Evolutionary conservation across 768 basidiomycete genomes (phyloP).

Genomic region (Trametes maxima): DNA sequence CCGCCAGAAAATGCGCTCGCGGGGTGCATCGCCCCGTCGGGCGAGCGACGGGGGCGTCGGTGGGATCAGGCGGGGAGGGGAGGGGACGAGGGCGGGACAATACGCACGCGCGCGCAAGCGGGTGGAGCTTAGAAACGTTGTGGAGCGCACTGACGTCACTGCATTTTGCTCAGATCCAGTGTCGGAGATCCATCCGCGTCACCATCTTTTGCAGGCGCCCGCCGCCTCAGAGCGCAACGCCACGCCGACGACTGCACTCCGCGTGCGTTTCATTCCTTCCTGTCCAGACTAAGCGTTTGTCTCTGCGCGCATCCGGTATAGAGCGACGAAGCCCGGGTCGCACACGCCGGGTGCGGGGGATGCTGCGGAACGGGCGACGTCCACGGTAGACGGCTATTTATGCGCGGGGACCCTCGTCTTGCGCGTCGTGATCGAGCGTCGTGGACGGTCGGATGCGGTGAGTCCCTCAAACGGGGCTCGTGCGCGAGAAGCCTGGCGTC

Average conservation of each 20-base stretch:
- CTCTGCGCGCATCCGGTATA: not conserved
- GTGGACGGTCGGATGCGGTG: slow-evolving; percentile 3
- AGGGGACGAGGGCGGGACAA: not conserved
- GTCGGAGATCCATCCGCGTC: slow-evolving; percentile 20
- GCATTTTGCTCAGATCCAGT: slow-evolving; percentile 15
- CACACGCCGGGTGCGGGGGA: not conserved
- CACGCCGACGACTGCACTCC: too few relatives aligned
- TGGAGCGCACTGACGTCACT: slow-evolving; percentile 22
- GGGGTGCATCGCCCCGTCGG: not conserved
- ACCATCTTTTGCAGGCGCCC: slow-evolving; percentile 6
- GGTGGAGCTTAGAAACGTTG: slow-evolving; percentile 21
- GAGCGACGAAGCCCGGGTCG: not conserved
- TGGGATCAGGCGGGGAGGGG: not conserved
- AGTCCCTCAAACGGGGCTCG: slow-evolving; percentile 13
- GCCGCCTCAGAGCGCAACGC: not conserved
- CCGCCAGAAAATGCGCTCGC: not conserved
- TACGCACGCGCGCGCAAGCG: not conserved
- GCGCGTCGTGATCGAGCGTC: not conserved
- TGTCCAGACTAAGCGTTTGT: not conserved
- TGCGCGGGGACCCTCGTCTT: slow-evolving; percentile 16
- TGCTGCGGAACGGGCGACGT: slow-evolving; percentile 12
- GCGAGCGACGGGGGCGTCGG: not conserved
- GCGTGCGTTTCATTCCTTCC: slow-evolving; percentile 7
- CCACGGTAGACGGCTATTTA: slow-evolving; percentile 12
- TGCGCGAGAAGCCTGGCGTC: slow-evolving; percentile 14